Evolutionary conservation across 23 red algal genomes (phyloP).

Genomic region (Agarophyton chilense): DNA sequence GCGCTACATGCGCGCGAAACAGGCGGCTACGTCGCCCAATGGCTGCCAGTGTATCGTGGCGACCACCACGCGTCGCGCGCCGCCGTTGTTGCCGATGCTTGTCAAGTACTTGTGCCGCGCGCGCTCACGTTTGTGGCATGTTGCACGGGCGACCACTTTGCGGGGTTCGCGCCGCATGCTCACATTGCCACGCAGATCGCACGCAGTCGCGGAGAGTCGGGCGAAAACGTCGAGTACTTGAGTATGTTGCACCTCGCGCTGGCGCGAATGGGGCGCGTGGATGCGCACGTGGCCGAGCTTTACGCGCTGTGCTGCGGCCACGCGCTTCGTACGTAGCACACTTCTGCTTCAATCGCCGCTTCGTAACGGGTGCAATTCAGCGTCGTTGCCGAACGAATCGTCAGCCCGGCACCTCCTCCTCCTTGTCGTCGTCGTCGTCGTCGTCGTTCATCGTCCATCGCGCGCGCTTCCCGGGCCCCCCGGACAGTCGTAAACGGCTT

Average conservation of each 20-base stretch:
- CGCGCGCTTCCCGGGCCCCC: too few relatives aligned
- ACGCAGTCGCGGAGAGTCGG: background rate
- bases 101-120: background rate
- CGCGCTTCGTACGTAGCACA: too few relatives aligned
- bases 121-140: slow-evolving; percentile 23
- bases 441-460: too few relatives aligned
- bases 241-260: slow-evolving; percentile 9
- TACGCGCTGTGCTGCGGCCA: background rate
- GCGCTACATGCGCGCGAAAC: too few relatives aligned
- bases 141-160: background rate
- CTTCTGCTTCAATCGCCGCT: too few relatives aligned
- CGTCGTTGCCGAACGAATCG: too few relatives aligned
- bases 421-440: too few relatives aligned
- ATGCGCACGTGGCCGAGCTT: slow-evolving; percentile 15
- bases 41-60: slow-evolving; percentile 29
- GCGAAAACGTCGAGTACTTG: slow-evolving; percentile 36
- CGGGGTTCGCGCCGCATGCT: slow-evolving; percentile 14
- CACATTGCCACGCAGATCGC: slow-evolving; percentile 13
- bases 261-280: background rate
- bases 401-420: too few relatives aligned
- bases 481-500: too few relatives aligned
- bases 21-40: slow-evolving; percentile 11
- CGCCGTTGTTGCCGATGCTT: too few relatives aligned
- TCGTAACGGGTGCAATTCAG: too few relatives aligned
- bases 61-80: too few relatives aligned